Evolutionary conservation across 2,329 filamentous ascomycete genomes (phyloP).

Genomic region (Malbranchea zuffiana): DNA sequence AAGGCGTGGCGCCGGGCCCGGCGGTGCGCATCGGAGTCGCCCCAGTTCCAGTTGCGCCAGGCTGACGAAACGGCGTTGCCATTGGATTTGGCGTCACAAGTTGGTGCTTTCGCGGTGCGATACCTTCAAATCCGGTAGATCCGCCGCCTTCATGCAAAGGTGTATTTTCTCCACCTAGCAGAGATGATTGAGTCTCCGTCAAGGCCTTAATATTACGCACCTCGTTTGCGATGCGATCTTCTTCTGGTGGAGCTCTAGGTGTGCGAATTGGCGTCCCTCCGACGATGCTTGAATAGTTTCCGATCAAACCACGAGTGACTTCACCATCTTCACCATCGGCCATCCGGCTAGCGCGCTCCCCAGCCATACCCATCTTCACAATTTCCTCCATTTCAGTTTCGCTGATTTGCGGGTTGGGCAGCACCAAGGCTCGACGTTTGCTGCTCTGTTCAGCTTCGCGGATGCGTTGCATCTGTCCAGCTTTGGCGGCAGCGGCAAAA

Average conservation of each 20-base stretch:
- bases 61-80: conserved; percentile 71
- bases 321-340: conserved; percentile 72
- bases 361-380: conserved; percentile 95
- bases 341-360: conserved; percentile 68
- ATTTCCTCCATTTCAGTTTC: conserved; percentile 93
- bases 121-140: conserved; percentile 81
- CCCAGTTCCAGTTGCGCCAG: conserved; percentile 48
- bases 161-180: conserved; percentile 89
- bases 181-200: conserved; percentile 84
- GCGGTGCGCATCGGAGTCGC: conserved; percentile 54
- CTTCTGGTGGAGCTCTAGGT: conserved; percentile 78
- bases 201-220: conserved; percentile 85
- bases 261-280: conserved; percentile 81
- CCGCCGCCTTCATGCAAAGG: conserved; percentile 69
- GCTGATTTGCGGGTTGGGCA: conserved; percentile 83
- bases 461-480: conserved; percentile 87
- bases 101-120: conserved; percentile 65
- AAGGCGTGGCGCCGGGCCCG: conserved; percentile 65
- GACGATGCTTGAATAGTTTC: conserved; percentile 74
- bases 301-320: conserved; percentile 72
- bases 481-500: conserved; percentile 79
- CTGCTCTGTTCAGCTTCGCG: conserved; percentile 94
- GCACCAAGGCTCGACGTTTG: conserved; percentile 70
- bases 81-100: conserved; percentile 91
- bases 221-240: conserved; percentile 94